Conservation (phyloP, 495 filamentous ascomycete genomes). For the Penicillium samsonianum region DNA sequence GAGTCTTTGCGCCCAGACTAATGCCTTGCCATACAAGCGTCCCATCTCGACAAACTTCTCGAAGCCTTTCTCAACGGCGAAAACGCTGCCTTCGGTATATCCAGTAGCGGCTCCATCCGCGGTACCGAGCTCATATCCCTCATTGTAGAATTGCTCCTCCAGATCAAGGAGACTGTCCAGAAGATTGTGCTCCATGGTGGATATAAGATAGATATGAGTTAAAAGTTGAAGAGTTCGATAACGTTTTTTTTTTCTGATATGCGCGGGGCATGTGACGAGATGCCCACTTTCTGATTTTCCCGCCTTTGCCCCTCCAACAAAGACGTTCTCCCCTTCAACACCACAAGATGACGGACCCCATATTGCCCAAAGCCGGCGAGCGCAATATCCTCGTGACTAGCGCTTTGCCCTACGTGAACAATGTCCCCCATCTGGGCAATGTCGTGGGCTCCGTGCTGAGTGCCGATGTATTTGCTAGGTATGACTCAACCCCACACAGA, state of each 20-base stretch:
- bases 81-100: constrained; percentile 80
- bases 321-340: constrained; percentile 22
- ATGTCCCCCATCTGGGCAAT: constrained; percentile 94
- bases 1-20: constrained; percentile 75
- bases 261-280: constrained; percentile 35
- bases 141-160: constrained; percentile 81
- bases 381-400: constrained; percentile 54
- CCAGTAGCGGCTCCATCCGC: constrained; percentile 79
- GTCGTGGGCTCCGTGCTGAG: constrained; percentile 86
- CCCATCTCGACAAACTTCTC: constrained; percentile 86
- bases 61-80: constrained; percentile 91
- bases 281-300: constrained; percentile 34
- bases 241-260: constrained; percentile 21
- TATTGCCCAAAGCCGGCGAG: constrained; percentile 47
- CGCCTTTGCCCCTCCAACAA: constrained; percentile 33
- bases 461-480: constrained; percentile 75
- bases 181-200: constrained; percentile 50
- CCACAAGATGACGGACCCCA: constrained; percentile 37
- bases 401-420: constrained; percentile 87
- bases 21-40: constrained; percentile 73
- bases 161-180: constrained; percentile 75
- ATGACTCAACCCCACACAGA: constrained; percentile 28
- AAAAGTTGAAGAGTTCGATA: not conserved
- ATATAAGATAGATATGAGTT: not conserved
- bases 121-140: constrained; percentile 76